These are phyloP conservation scores for Fraxinus latifolia DNA, from an alignment of 305 asterid species.

Conservation along the genomic window DNA sequence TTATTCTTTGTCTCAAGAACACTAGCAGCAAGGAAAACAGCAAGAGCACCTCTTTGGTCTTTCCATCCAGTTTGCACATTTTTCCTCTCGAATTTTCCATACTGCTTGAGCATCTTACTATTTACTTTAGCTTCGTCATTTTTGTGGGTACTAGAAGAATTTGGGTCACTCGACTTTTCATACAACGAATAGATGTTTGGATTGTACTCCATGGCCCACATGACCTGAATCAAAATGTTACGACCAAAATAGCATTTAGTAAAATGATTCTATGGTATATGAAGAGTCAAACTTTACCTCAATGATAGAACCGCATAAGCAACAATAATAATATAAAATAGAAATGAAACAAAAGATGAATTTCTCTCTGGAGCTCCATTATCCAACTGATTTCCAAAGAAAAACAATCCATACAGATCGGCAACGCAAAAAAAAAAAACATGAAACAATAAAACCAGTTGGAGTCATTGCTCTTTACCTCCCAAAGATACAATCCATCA, in stretches of 20 bases:
- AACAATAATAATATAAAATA: background rate
- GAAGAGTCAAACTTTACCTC: background rate
- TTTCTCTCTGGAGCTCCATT: background rate
- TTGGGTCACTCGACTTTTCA: conserved; percentile 45
- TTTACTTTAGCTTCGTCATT: conserved; percentile 40
- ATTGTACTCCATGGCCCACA: conserved; percentile 99
- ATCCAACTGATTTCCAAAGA: background rate
- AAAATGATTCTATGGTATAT: background rate
- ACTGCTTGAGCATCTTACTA: conserved; percentile 58
- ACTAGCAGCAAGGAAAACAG: conserved; percentile 84
- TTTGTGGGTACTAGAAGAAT: conserved; percentile 26
- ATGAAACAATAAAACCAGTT: background rate
- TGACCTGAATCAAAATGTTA: conserved; percentile 45
- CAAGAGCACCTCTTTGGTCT: conserved; percentile 72
- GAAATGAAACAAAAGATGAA: background rate
- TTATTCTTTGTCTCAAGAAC: conserved; percentile 87
- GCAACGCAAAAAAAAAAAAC: background rate
- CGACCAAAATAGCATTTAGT: background rate
- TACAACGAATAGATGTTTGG: conserved; percentile 59
- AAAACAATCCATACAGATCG: background rate
- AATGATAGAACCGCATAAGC: background rate
- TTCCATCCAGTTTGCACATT: conserved; percentile 65
- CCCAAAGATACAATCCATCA: conserved; percentile 93
- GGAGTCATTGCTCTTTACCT: conserved; percentile 46
- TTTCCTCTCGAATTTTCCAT: conserved; percentile 82